Evolutionary conservation across 163 green algal genomes (phyloP).

Genomic region (Coccomyxa subellipsoidea): DNA sequence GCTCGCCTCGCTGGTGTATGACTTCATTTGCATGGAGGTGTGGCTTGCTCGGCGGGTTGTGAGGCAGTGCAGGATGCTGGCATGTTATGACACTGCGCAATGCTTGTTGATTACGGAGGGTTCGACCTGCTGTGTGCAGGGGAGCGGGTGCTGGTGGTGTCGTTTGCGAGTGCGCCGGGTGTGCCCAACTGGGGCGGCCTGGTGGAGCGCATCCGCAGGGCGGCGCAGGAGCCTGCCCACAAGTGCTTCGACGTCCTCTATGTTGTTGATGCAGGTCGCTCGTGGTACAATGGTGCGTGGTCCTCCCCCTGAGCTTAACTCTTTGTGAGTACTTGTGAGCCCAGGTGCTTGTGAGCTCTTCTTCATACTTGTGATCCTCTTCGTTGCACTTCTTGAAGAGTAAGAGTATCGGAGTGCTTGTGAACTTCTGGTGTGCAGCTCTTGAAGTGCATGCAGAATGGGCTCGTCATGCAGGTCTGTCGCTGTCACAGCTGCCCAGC

Average conservation of each 20-base stretch:
- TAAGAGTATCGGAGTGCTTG: too few species aligned
- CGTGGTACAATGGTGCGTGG: constrained; percentile 72
- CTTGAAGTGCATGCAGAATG: too few species aligned
- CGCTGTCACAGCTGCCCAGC: too few species aligned
- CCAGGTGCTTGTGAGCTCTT: background rate
- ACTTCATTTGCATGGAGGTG: too few species aligned
- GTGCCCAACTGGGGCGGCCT: constrained; percentile 89
- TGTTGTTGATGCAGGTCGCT: constrained; percentile 75
- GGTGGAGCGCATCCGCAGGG: constrained; percentile 55
- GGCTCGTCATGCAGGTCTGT: too few species aligned
- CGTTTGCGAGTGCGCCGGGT: constrained; percentile 86
- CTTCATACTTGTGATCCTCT: background rate
- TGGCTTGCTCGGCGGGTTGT: too few species aligned
- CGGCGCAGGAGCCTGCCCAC: constrained; percentile 24
- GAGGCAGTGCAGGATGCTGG: too few species aligned
- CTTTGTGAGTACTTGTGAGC: background rate
- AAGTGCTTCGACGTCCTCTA: constrained; percentile 84
- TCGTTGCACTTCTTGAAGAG: background rate
- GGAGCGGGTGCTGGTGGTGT: constrained; percentile 65
- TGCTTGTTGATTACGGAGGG: too few species aligned
- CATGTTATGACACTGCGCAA: too few species aligned
- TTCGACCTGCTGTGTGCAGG: background rate
- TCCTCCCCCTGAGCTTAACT: background rate
- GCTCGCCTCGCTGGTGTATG: too few species aligned
- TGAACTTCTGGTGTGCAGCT: too few species aligned